These are phyloP conservation scores for Oropetium thomaeum DNA, from an alignment of 176 grass and related monocot genomes.

Conservation along the genomic window DNA sequence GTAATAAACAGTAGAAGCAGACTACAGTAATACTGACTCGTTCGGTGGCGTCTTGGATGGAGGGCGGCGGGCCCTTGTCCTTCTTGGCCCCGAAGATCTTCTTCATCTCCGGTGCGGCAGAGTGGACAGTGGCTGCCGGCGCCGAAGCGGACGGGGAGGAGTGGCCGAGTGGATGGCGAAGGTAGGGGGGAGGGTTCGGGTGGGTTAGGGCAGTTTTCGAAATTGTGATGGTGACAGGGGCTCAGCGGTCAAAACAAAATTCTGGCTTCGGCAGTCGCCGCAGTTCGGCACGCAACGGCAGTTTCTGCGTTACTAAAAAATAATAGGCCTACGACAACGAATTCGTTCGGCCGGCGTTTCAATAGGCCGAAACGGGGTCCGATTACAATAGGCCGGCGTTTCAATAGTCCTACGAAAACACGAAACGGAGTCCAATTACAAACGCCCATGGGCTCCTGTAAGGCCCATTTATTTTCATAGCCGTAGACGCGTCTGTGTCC, in stretches of 20 bases:
- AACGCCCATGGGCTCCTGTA: no score
- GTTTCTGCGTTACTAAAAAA: neutral
- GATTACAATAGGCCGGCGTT: neutral
- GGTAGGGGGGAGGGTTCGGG: neutral
- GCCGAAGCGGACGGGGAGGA: constrained; percentile 12
- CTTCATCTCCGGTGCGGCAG: constrained; percentile 54
- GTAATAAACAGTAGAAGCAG: neutral
- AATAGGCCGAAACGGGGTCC: neutral
- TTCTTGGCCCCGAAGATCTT: constrained; percentile 90
- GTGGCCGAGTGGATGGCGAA: neutral
- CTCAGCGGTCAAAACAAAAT: neutral
- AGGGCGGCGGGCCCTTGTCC: constrained; percentile 71
- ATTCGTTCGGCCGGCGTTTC: neutral
- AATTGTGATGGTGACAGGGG: constrained; percentile 23
- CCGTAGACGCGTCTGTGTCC: no score
- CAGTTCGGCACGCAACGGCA: neutral
- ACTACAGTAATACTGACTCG: constrained; percentile 37
- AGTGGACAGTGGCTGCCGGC: neutral
- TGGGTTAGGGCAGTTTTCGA: neutral
- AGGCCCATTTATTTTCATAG: no score
- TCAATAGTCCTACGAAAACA: neutral
- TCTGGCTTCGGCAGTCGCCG: no score
- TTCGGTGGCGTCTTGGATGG: constrained; percentile 87
- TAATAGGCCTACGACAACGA: neutral
- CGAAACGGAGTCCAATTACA: neutral